Evolutionary conservation across 306 rosid genomes (phyloP), one percentile per base, ranked within the genome.

Genomic region (Phaseolus lunatus): DNA sequence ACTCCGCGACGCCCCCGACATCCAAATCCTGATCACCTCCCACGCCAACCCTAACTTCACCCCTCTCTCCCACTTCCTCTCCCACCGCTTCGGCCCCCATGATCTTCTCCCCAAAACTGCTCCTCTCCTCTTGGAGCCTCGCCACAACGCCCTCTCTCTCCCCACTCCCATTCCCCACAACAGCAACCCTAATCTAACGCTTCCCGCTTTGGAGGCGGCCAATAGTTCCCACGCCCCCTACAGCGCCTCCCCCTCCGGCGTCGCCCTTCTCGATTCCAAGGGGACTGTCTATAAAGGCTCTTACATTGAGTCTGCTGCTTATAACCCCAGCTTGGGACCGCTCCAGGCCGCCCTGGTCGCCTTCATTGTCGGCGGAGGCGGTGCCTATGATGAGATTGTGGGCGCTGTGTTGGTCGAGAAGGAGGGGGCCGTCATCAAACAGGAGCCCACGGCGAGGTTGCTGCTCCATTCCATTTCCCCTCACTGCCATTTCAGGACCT

Each of bases 301-400:
- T 29, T 95, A 95, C 6, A 73, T 81, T 84, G 98, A 95, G 58
- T 95, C 98, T 0, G 98, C 98, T 0, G 98, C 98, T 4, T 89
- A 89, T 75, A 95, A 95, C 41, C 98, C 98, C 1, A 90, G 97
- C 81, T 10, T 95, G 81, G 96, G 98, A 3, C 98, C 98, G 0
- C 89, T 86, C 1, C 90, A 88, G 84, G 80, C 96, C 3, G 98
- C 98, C 0, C 0, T 95, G 15, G 87, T 95, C 9, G 88, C 88
- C 2, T 95, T 71, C 52, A 80, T 95, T 0, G 85, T 87, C 2
- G 89, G 81, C 11, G 86, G 80, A 0, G 91, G 89, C 0, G 90
- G 73, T 1, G 89, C 59, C 5, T 95, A 92, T 39, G 87, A 84
- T 1, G 66, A 37, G 3, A 84, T 92, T 4, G 91, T 82, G 15